These are phyloP conservation scores for Ustilago esculenta DNA, from an alignment of 1,284 basidiomycete genomes.

Conservation along the genomic window DNA sequence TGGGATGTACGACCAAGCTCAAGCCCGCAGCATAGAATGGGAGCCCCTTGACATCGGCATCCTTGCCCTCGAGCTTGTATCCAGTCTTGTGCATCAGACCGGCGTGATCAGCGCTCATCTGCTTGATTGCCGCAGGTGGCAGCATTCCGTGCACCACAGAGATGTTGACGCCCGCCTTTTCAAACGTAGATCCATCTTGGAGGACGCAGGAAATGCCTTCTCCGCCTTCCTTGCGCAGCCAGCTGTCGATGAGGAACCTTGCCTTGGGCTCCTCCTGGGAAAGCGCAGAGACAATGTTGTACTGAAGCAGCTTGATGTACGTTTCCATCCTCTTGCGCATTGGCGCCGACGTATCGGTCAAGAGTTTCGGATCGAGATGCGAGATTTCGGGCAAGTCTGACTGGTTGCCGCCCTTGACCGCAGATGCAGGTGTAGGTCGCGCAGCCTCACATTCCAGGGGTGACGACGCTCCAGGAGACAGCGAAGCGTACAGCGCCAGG, in stretches of 20 bases:
- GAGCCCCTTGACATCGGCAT: slow-evolving; percentile 74
- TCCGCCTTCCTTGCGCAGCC: slow-evolving; percentile 85
- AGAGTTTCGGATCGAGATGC: slow-evolving; percentile 48
- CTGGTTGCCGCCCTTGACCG: slow-evolving; percentile 44
- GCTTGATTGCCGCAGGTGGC: slow-evolving; percentile 85
- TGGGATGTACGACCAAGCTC: slow-evolving; percentile 90
- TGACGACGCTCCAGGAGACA: slow-evolving; percentile 3
- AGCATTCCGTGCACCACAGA: slow-evolving; percentile 89
- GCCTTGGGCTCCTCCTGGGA: slow-evolving; percentile 77
- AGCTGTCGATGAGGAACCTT: slow-evolving; percentile 84
- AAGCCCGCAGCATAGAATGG: slow-evolving; percentile 95
- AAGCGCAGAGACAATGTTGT: slow-evolving; percentile 81
- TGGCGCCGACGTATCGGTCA: slow-evolving; percentile 51
- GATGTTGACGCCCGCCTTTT: slow-evolving; percentile 97
- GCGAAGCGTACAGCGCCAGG: slow-evolving; percentile 14
- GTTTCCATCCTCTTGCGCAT: slow-evolving; percentile 78
- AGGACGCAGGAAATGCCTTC: slow-evolving; percentile 89
- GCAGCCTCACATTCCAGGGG: slow-evolving; percentile 34
- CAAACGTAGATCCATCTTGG: slow-evolving; percentile 78
- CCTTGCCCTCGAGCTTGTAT: slow-evolving; percentile 64
- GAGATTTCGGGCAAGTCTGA: slow-evolving; percentile 60
- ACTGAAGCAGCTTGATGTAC: slow-evolving; percentile 83
- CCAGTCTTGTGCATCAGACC: slow-evolving; percentile 68
- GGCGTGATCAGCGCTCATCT: slow-evolving; percentile 92
- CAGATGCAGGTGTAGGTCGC: slow-evolving; percentile 32